Base-by-base conservation (phyloP, 1,139 yeast species). In the Suhomyces bokatorum region DNA sequence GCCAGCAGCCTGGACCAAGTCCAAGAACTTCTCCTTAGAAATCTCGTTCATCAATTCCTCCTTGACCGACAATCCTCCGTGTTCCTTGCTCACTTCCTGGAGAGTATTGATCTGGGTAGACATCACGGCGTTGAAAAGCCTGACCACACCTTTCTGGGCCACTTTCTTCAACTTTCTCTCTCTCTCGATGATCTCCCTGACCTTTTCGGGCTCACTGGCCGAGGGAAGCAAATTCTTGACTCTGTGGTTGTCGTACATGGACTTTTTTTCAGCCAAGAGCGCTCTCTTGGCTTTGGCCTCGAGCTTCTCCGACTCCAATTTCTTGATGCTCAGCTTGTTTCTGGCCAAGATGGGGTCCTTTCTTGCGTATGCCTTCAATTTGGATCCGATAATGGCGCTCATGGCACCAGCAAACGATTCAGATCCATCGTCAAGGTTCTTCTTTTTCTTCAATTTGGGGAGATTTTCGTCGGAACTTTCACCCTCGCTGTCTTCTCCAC, bases 111-210 rank as follows among this genome's bases (percentile, higher is more conserved):
- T 75, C 66, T 95, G 99, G 0, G 97, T 86, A 34, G 88, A 78
- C 58, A 90, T 76, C 28, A 93, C 85, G 2, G 97, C 98, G 63
- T 93, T 93, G 66, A 93, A 90, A 49, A 93, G 74, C 58, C 86
- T 82, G 15, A 93, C 95, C 14, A 90, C 98, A 70, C 99, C 99
- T 57, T 85, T 78, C 66, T 93, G 97, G 0, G 98, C 98, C 29
- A 83, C 77, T 61, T 90, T 91, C 63, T 87, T 85, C 58, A 89
- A 69, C 53, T 70, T 73, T 52, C 80, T 79, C 61, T 93, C 99
- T 43, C 77, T 77, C 46, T 85, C 93, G 32, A 91, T 62, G 4
- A 78, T 64, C 36, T 72, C 73, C 57, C 90, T 78, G 8, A 78
- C 77, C 46, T 71, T 70, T 30, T 69, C 76, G 4, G 78, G 75